Evolutionary conservation across 108 stramenopile species (phyloP), one percentile per base, ranked within the genome.

Genomic region (Epithemia pelagica): DNA sequence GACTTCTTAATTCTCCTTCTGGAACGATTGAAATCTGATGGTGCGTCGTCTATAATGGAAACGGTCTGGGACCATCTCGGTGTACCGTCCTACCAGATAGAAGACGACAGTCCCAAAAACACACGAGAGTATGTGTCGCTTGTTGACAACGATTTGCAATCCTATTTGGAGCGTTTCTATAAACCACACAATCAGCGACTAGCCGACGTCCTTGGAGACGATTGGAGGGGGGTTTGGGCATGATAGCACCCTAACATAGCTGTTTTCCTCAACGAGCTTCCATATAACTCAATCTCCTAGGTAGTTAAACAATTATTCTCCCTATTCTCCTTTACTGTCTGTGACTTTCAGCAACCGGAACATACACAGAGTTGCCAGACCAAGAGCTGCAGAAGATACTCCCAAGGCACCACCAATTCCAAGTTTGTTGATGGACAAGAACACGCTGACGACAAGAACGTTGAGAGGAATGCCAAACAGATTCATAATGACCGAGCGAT

Each of bases 401-500:
- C 79, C 69, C 58, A 97, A 69, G 2, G 94, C 94, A 2, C 94
- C 94, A 22, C 66, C 73, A 30, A 91, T 70, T 22, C 94, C 94
- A 69, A 97, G 73, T 62, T 76, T 82, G 58, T 90, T 75, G 69
- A 95, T 94, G 37, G 82, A 83, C 64, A 96, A 70, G 59, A 98
- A 95, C 24, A 96, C 93, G 30, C 80, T 70, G 55, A 97, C 87
- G 18, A 97, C 95, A 65, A 97, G 69, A n/a, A 86, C 81, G 80
- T 98, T 98, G 64, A 97, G 77, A 2, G 93, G 95, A 62, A 96
- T 90, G 26, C 98, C 94, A 73, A 96, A 95, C 65, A 98, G 70
- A 78, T 98, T 98, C 95, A 98, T 96, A 23, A 98, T 89, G 33
- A 96, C 91, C 10, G 90, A 86, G 33, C 98, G 87, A 53, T 95